Evolutionary conservation across 2,329 filamentous ascomycete genomes (phyloP).

Genomic region (Xylaria sp.): DNA sequence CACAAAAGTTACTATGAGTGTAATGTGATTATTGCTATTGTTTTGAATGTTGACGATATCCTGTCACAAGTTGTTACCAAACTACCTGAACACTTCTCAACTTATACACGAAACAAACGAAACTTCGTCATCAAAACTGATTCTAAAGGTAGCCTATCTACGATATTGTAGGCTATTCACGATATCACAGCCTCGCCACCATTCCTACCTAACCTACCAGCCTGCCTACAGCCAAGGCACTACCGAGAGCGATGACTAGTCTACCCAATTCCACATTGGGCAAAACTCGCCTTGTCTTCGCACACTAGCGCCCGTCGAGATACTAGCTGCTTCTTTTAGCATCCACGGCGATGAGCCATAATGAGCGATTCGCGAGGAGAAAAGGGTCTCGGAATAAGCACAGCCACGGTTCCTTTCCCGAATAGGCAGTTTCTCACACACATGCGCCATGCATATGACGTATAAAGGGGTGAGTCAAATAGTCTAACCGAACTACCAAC

Average conservation of each 20-base stretch:
- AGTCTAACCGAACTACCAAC: neutral
- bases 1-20: neutral
- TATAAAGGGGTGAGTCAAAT: constrained; percentile 21
- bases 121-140: constrained; percentile 2
- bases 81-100: neutral
- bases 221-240: constrained; percentile 3
- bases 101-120: constrained; percentile 5
- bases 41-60: too few species aligned
- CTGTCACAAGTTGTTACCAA: neutral
- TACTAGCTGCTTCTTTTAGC: neutral
- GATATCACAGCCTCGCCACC: neutral
- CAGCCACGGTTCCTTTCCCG: constrained; percentile 28
- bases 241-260: neutral
- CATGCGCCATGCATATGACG: constrained; percentile 8
- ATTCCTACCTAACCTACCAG: neutral
- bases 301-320: neutral
- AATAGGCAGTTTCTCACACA: constrained; percentile 24
- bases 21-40: too few species aligned
- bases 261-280: neutral
- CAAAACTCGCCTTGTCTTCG: neutral
- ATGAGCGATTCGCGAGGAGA: constrained; percentile 3
- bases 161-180: neutral
- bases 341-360: constrained; percentile 17
- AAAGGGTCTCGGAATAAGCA: neutral
- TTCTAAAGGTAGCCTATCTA: too few species aligned